Percentiles rank a stretch among this genome's conserved stretches.
phyloP scores from a whole-genome alignment of 2,329 filamentous ascomycete species.

The Beauveria sp. region DNA sequence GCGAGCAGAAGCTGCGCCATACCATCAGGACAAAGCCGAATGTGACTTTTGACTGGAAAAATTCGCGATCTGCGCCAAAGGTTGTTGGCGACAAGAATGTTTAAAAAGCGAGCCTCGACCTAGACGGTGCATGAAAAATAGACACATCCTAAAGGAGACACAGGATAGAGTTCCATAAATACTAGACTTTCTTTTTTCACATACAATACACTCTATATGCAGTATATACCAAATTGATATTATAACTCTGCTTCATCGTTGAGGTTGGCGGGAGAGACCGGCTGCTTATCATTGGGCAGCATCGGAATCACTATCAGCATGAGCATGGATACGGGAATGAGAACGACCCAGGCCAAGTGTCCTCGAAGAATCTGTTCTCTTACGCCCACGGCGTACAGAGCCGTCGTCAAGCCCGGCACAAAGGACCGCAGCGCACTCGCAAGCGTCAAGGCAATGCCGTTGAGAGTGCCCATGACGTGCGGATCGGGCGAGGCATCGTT shows the following conservation, averaged over 20 bases:
- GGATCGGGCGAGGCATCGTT: conserved; percentile 66
- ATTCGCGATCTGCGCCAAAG: conserved; percentile 7
- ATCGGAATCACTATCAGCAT: conserved; percentile 20
- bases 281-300: conserved; percentile 21
- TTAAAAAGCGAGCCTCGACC: not conserved
- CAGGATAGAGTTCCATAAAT: not conserved
- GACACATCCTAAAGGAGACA: not conserved
- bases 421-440: conserved; percentile 56
- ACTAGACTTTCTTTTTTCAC: not conserved
- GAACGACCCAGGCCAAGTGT: conserved; percentile 36
- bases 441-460: conserved; percentile 53
- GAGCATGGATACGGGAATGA: conserved; percentile 23
- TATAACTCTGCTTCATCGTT: not conserved
- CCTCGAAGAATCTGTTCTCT: conserved; percentile 54
- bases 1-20: conserved; percentile 31
- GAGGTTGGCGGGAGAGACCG: not conserved
- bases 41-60: conserved; percentile 27
- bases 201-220: not conserved
- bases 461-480: conserved; percentile 60
- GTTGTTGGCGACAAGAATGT: conserved; percentile 1
- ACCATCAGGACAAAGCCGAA: conserved; percentile 34
- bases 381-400: conserved; percentile 60
- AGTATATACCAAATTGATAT: not conserved
- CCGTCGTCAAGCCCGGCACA: conserved; percentile 57
- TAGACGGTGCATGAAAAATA: not conserved